Base-by-base conservation (phyloP, 202 grass and related monocot species). In the Dendrocalamus latiflorus region DNA sequence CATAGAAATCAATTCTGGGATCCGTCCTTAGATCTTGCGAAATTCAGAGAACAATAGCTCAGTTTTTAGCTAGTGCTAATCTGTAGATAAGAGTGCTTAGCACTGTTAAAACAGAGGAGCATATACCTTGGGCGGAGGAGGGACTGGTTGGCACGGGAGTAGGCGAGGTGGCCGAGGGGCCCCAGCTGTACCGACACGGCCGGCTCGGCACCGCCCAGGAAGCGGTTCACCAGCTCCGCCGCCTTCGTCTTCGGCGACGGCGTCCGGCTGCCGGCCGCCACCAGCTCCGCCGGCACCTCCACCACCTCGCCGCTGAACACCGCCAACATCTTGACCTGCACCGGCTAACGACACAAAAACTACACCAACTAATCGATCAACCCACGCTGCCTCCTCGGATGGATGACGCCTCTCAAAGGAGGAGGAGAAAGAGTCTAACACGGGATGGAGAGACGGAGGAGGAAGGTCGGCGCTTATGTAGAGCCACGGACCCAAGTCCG, bases 231-330 rank as follows among this genome's bases (percentile, higher is more conserved):
- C 12, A 98, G 90, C 86, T 95, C 90, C 0, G 92, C 68, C 48
- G 87, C 91, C 9, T 75, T 72, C 15, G 93, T 99, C 87, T 99
- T 99, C 8, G 95, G 95, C 22, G 95, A 98, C 74, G 95, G 95
- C 48, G 95, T 93, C 42, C 93, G 83, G 95, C 91, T 94, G 0
- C 96, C 93, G 30, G 96, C 96, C 0, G 87, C 96, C 87, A 92
- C 93, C 85, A 99, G 80, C 89, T 99, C 96, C 65, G 81, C 75
- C 44, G 96, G 96, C 72, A 89, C 93, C 80, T 84, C 93, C 73
- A 99, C 93, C 76, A 95, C 91, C 50, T 87, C 89, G 61, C 96
- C 96, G 86, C 91, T 94, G 83, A 99, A 95, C 67, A 99, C 96
- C 20, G 89, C 93, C 89, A 99, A 76, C 96, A 95, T 95, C 76